Evolutionary conservation across 768 basidiomycete genomes (phyloP).

Genomic region (Clavulina sp.): DNA sequence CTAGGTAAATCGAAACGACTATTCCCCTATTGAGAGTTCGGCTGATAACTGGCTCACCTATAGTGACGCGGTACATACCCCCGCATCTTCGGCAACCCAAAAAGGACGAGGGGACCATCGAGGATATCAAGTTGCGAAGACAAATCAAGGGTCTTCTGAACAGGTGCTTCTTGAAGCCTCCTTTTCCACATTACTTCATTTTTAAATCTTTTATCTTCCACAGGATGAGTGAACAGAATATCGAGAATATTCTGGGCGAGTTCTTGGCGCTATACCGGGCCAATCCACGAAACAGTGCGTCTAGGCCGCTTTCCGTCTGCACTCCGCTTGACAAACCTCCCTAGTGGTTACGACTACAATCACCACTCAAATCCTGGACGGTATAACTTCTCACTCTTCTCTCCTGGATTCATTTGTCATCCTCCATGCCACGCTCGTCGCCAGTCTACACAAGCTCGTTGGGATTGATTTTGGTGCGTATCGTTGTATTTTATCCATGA

Average conservation of each 20-base stretch:
- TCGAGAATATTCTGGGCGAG: constrained; percentile 49
- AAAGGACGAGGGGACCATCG: constrained; percentile 23
- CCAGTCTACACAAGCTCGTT: constrained; percentile 59
- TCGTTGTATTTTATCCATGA: too few species aligned
- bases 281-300: constrained; percentile 57
- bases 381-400: constrained; percentile 63
- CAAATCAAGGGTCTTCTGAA: constrained; percentile 81
- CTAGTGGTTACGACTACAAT: constrained; percentile 69
- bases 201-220: constrained; percentile 2
- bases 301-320: background rate
- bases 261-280: constrained; percentile 64
- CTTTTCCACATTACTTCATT: background rate
- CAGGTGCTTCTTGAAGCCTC: constrained; percentile 44
- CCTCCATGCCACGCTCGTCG: constrained; percentile 70
- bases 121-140: constrained; percentile 39
- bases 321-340: background rate
- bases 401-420: constrained; percentile 81
- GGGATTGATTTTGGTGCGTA: constrained; percentile 76
- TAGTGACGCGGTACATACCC: constrained; percentile 47
- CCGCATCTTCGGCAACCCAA: constrained; percentile 47
- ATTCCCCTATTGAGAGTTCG: too few species aligned
- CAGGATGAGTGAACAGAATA: constrained; percentile 85
- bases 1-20: too few species aligned
- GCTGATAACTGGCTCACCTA: too few species aligned
- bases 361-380: constrained; percentile 57